phyloP scores from a whole-genome alignment of 495 filamentous ascomycete genomes.

The Penicillium angulare region DNA sequence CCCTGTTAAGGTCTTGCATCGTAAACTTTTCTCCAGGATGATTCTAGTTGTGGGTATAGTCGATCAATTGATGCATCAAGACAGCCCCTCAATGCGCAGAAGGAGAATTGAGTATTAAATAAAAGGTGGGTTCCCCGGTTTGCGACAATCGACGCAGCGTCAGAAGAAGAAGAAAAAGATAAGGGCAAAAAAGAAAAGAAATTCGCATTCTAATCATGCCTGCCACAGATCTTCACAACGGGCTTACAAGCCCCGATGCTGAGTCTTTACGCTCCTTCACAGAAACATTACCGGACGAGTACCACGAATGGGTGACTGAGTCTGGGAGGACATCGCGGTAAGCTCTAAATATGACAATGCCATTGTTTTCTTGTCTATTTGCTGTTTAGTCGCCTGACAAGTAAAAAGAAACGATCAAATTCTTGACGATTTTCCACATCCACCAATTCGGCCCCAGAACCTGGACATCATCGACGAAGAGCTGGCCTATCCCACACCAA shows the following conservation, averaged over 20 bases:
- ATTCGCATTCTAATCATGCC: constrained; percentile 9
- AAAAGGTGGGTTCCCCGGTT: not conserved
- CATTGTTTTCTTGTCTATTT: too few species aligned
- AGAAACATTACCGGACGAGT: constrained; percentile 21
- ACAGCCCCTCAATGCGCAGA: constrained; percentile 3
- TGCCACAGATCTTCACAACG: constrained; percentile 13
- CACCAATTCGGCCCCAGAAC: constrained; percentile 12
- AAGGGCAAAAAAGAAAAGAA: not conserved
- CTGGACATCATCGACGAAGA: constrained; percentile 23
- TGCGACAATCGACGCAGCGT: not conserved
- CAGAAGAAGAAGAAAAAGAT: not conserved
- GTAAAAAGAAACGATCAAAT: constrained; percentile 18
- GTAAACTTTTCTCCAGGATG: constrained; percentile 4
- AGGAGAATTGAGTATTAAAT: constrained; percentile 13
- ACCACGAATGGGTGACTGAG: constrained; percentile 26
- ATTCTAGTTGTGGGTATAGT: constrained; percentile 5
- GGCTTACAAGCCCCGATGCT: constrained; percentile 11
- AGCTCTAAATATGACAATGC: not conserved
- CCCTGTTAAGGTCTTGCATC: constrained; percentile 2
- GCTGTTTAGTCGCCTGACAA: not conserved
- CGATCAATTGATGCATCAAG: constrained; percentile 25
- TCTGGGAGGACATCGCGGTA: constrained; percentile 22
- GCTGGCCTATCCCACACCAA: constrained; percentile 18
- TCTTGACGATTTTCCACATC: constrained; percentile 25
- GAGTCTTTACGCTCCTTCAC: constrained; percentile 26